These are phyloP conservation scores for Erysimum cheiranthoides DNA, from an alignment of 345 rosid species.

Conservation along the genomic window DNA sequence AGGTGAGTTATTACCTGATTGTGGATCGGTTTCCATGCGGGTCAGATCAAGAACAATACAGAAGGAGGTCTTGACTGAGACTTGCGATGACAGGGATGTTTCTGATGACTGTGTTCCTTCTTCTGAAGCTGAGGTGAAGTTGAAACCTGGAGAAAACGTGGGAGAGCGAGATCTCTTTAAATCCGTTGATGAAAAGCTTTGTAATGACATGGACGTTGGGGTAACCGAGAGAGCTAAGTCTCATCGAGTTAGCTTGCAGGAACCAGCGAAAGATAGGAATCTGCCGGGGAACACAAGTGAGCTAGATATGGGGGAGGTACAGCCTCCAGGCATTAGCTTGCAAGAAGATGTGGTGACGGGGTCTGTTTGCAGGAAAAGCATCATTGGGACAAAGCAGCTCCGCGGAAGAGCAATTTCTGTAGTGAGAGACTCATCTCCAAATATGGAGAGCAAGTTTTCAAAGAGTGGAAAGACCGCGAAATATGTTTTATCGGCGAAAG, in stretches of 20 bases:
- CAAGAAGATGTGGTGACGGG: neutral
- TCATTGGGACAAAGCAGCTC: slow-evolving; percentile 46
- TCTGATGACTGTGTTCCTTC: neutral
- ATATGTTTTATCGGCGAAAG: slow-evolving; percentile 29
- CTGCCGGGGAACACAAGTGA: neutral
- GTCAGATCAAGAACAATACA: slow-evolving; percentile 22
- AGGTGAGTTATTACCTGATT: slow-evolving; percentile 62
- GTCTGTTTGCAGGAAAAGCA: slow-evolving; percentile 6
- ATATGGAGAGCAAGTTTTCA: slow-evolving; percentile 55
- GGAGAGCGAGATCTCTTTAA: slow-evolving; percentile 7
- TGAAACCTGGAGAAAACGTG: neutral
- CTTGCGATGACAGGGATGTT: neutral
- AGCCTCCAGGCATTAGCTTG: neutral
- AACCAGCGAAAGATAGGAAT: slow-evolving; percentile 12
- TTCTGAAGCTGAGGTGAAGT: slow-evolving; percentile 29
- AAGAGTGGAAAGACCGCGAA: slow-evolving; percentile 25
- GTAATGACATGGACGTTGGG: neutral
- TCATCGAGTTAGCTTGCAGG: slow-evolving; percentile 22
- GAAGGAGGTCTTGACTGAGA: slow-evolving; percentile 14
- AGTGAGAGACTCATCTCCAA: slow-evolving; percentile 61
- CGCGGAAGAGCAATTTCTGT: slow-evolving; percentile 57
- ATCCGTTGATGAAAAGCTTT: slow-evolving; percentile 30
- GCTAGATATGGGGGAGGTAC: neutral
- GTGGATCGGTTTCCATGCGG: slow-evolving; percentile 45
- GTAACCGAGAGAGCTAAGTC: slow-evolving; percentile 4